phyloP scores from a whole-genome alignment of 768 basidiomycete genomes.

The Boletus tomentosulus region DNA sequence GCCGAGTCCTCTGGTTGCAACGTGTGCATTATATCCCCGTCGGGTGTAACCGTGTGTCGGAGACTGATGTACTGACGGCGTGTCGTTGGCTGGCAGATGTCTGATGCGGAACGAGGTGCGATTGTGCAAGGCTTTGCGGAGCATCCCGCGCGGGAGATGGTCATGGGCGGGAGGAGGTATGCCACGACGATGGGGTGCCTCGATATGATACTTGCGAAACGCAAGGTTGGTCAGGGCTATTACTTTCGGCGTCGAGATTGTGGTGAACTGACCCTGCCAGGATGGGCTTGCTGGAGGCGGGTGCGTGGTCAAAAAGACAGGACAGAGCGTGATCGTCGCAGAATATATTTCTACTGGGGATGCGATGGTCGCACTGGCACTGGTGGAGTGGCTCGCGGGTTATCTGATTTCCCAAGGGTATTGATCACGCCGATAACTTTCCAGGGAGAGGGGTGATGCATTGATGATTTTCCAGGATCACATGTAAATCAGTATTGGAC shows the following conservation, averaged over 20 bases:
- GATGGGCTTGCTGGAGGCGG: slow-evolving; percentile 9
- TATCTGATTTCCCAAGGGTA: slow-evolving; percentile 24
- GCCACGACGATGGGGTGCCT: slow-evolving; percentile 27
- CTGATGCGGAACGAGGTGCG: slow-evolving; percentile 17
- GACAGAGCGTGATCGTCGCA: slow-evolving; percentile 23
- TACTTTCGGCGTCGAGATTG: not conserved
- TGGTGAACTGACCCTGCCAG: not conserved
- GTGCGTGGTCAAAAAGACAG: slow-evolving; percentile 26
- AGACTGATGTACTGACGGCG: not conserved
- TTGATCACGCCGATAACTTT: slow-evolving; percentile 4
- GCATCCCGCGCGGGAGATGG: slow-evolving; percentile 20
- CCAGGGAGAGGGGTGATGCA: not conserved
- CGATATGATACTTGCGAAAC: slow-evolving; percentile 23
- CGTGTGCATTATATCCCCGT: slow-evolving; percentile 13
- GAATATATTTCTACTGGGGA: slow-evolving; percentile 14
- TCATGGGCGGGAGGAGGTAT: slow-evolving; percentile 19
- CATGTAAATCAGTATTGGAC: slow-evolving; percentile 5
- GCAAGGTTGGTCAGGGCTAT: slow-evolving; percentile 9
- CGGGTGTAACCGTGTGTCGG: not conserved
- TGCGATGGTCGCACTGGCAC: slow-evolving; percentile 9
- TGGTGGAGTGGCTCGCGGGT: slow-evolving; percentile 20
- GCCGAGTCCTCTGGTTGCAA: slow-evolving; percentile 27
- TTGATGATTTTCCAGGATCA: not conserved
- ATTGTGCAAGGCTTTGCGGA: slow-evolving; percentile 19
- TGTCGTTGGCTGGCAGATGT: slow-evolving; percentile 12